phyloP scores from a whole-genome alignment of 1,284 basidiomycete species.

The Agroathelia rolfsii region DNA sequence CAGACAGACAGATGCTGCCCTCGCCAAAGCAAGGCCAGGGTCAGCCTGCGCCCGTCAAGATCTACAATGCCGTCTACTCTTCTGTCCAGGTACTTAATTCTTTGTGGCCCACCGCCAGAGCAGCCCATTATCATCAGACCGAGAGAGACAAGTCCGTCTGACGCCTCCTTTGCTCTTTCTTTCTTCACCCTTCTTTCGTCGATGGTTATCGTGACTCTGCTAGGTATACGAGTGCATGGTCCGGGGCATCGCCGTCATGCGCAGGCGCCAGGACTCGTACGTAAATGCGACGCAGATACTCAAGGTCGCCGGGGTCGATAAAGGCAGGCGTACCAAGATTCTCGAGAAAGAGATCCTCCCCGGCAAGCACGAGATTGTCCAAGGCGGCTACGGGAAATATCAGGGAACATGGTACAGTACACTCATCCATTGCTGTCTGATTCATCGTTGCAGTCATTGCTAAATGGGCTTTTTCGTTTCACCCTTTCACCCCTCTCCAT shows the following conservation, averaged over 20 bases:
- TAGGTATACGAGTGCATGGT: slow-evolving; percentile 96
- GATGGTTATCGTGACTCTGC: slow-evolving; percentile 31
- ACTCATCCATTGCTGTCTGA: too few species aligned
- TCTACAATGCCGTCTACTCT: slow-evolving; percentile 83
- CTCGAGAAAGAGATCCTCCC: slow-evolving; percentile 95
- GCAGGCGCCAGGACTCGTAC: slow-evolving; percentile 86
- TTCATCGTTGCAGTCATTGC: too few species aligned
- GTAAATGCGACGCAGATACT: slow-evolving; percentile 98
- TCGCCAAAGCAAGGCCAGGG: too few species aligned
- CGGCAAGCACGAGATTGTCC: slow-evolving; percentile 97
- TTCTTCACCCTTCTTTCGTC: slow-evolving; percentile 10
- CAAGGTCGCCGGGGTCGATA: slow-evolving; percentile 97
- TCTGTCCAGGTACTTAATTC: slow-evolving; percentile 73
- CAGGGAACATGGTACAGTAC: slow-evolving; percentile 88
- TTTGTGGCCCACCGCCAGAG: too few species aligned
- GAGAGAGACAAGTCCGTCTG: too few species aligned
- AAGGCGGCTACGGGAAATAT: slow-evolving; percentile 98
- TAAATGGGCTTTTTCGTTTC: slow-evolving; percentile 12
- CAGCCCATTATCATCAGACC: too few species aligned
- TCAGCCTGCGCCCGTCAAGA: slow-evolving; percentile 61
- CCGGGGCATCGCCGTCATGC: slow-evolving; percentile 97
- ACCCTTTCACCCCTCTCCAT: too few species aligned
- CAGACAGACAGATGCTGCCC: too few species aligned
- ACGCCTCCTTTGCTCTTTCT: slow-evolving; percentile 2
- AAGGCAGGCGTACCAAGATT: slow-evolving; percentile 93